Evolutionary conservation across 306 rosid species (phyloP).

Genomic region (Fagus crenata): DNA sequence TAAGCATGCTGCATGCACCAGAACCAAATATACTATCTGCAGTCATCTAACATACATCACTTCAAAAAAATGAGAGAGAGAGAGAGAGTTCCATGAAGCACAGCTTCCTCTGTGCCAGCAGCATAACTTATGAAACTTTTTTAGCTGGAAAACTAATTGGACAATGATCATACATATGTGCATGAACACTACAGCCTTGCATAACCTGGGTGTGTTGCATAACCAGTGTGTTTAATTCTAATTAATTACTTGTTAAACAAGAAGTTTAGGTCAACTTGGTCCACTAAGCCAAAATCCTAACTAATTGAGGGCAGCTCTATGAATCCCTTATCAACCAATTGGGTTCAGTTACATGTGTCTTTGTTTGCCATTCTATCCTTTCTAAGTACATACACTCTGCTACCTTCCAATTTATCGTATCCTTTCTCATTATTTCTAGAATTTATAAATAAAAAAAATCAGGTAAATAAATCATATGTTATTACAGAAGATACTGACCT

Average conservation of each 20-base stretch:
- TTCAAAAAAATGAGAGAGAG: too few relatives aligned
- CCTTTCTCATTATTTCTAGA: background rate
- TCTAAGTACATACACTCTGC: too few relatives aligned
- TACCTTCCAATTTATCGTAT: background rate
- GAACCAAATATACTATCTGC: background rate
- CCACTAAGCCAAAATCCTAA: background rate
- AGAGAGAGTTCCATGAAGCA: too few relatives aligned
- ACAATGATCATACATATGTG: too few relatives aligned
- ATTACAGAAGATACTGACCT: slow-evolving; percentile 56
- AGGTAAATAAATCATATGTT: background rate
- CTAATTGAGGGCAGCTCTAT: background rate
- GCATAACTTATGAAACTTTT: too few relatives aligned
- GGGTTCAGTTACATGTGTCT: background rate
- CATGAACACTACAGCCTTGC: background rate
- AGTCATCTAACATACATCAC: background rate
- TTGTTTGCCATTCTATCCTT: background rate
- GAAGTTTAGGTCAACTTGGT: background rate
- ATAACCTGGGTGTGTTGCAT: background rate
- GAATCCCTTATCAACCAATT: background rate
- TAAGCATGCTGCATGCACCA: background rate
- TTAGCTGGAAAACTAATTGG: too few relatives aligned
- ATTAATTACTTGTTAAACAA: background rate
- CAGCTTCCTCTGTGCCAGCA: too few relatives aligned
- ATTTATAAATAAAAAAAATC: slow-evolving; percentile 15
- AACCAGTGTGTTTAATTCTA: background rate